Conservation (phyloP, 164 flowering plant genomes). For the Magnolia kwangsiensis region DNA sequence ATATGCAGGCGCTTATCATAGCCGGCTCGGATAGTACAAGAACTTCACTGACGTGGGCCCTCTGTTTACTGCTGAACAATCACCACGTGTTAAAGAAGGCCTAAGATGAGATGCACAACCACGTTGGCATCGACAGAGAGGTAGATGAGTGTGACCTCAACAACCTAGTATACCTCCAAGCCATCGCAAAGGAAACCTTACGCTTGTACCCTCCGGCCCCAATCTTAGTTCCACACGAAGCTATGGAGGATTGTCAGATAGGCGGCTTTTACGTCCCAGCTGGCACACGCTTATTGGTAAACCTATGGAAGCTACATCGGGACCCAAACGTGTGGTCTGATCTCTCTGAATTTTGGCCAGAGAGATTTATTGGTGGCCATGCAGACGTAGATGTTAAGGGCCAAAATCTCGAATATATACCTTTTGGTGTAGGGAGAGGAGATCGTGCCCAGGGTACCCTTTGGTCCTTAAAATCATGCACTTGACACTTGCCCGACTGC, state of each 20-base stretch:
- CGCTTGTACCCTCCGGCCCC: slow-evolving; percentile 32
- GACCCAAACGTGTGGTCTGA: slow-evolving; percentile 27
- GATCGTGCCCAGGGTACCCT: slow-evolving; percentile 39
- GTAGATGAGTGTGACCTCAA: slow-evolving; percentile 33
- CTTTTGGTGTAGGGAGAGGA: slow-evolving; percentile 49
- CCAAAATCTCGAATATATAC: slow-evolving; percentile 30
- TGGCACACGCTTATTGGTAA: slow-evolving; percentile 25
- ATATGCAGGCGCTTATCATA: slow-evolving; percentile 16
- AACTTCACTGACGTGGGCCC: slow-evolving; percentile 24
- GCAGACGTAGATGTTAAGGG: slow-evolving; percentile 22
- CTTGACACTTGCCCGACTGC: slow-evolving; percentile 32
- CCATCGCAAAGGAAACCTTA: slow-evolving; percentile 35
- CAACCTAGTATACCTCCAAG: slow-evolving; percentile 38
- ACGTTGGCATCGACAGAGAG: slow-evolving; percentile 25
- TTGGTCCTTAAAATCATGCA: slow-evolving; percentile 33
- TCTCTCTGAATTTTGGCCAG: slow-evolving; percentile 21
- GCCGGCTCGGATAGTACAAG: slow-evolving; percentile 30
- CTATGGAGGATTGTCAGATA: slow-evolving; percentile 29
- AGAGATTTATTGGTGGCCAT: slow-evolving; percentile 27
- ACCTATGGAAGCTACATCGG: slow-evolving; percentile 29
- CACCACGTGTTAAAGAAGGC: slow-evolving; percentile 20
- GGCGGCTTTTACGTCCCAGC: slow-evolving; percentile 22
- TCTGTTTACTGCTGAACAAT: slow-evolving; percentile 27
- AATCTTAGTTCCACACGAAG: slow-evolving; percentile 16
- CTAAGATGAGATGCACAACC: slow-evolving; percentile 28